phyloP scores from a whole-genome alignment of 2,329 filamentous ascomycete species.

The Ophiostoma sp. region DNA sequence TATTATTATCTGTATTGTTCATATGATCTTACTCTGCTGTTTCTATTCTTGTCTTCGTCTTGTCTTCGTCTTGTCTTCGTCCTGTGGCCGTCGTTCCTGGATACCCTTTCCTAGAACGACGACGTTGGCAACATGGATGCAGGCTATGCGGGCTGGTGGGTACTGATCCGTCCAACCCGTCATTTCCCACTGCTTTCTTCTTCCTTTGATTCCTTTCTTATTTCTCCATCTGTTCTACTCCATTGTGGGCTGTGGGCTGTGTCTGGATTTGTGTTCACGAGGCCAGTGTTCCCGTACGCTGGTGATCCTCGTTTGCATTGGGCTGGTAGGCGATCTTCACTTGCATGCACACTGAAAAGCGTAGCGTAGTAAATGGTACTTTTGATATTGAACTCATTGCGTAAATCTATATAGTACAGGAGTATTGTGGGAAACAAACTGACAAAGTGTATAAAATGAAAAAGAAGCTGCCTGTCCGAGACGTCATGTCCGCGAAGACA shows the following conservation, averaged over 20 bases:
- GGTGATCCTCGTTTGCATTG: too few species aligned
- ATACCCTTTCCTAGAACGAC: neutral
- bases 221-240: too few species aligned
- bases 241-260: too few species aligned
- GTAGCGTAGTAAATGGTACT: neutral
- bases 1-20: too few species aligned
- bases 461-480: neutral
- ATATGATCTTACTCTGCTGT: too few species aligned
- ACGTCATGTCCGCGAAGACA: neutral
- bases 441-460: neutral
- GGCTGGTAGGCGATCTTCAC: too few species aligned
- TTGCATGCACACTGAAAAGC: neutral
- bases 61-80: too few species aligned
- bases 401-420: constrained; percentile 16
- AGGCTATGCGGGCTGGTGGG: neutral
- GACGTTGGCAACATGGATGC: neutral
- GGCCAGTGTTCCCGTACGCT: too few species aligned
- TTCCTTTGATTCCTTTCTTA: too few species aligned
- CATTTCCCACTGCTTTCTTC: neutral
- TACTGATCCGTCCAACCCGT: neutral
- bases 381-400: constrained; percentile 6
- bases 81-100: too few species aligned
- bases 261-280: too few species aligned
- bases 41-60: too few species aligned
- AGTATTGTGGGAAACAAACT: constrained; percentile 9